Evolutionary conservation across 331 rosid species (phyloP), one percentile per base, ranked within the genome.

Genomic region (Cydonia oblonga): DNA sequence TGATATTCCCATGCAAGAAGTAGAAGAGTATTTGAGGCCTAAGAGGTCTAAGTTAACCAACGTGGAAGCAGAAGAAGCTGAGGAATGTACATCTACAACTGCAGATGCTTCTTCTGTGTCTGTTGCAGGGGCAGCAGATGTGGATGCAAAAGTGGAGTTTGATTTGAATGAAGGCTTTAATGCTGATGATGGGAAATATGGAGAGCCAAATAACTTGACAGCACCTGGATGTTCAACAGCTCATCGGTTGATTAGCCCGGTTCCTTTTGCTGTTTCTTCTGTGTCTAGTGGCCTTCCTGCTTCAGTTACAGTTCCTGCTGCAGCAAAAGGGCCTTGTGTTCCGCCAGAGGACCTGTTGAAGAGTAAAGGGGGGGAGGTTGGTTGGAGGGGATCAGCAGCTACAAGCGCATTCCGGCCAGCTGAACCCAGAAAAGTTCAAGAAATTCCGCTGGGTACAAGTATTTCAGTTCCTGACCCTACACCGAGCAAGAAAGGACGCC

Each of bases 361-460:
- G 78, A 83, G 77, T 74, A 88, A 81, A 68, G 93, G 88, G 26
- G 54, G 9, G 54, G 91, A 88, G 69, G 88, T 83, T 79, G 96
- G 96, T 18, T 92, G 98, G 98, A 92, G 87, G 70, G 96, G 96
- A 7, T 88, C 98, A 5, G 96, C 96, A 44, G 92, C 96, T 46
- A 92, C 98, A 44, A 92, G 98, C 74, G 98, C 98, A 77, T 92
- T 92, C 70, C 87, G 98, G 32, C 98, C 96, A 18, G 96, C 98
- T 59, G 98, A 92, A 63, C 98, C 98, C 61, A 87, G 98, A 80
- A 92, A 90, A 79, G 64, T 56, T 70, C 44, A 74, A 6, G 98
- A 90, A 66, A 67, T 52, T 52, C 74, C 71, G 1, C 71, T 74
- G 51, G 81, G 75, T 69, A 51, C 84, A 23, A 46, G 64, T 64